phyloP scores from a whole-genome alignment of 768 basidiomycete species.

The Phanerochaete carnosa region DNA sequence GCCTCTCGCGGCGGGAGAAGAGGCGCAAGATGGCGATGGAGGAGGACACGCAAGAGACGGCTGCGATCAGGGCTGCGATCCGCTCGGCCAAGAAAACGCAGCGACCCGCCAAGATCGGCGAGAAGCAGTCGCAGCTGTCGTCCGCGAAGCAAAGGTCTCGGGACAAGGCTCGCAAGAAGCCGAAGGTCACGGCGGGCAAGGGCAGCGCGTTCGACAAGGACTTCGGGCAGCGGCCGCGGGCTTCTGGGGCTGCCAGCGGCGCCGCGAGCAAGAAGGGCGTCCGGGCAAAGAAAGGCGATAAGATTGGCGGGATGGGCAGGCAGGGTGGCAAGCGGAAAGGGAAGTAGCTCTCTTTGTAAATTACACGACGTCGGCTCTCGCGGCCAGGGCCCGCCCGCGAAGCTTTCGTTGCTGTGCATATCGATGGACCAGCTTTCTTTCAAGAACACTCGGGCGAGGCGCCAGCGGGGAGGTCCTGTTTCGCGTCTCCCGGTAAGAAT shows the following conservation, averaged over 20 bases:
- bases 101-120: slow-evolving; percentile 73
- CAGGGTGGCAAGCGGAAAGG: slow-evolving; percentile 42
- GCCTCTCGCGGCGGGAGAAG: slow-evolving; percentile 84
- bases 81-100: slow-evolving; percentile 82
- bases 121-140: slow-evolving; percentile 34
- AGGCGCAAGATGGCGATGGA: slow-evolving; percentile 85
- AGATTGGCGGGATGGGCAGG: slow-evolving; percentile 45
- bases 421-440: not conserved
- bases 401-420: not conserved
- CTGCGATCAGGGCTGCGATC: slow-evolving; percentile 67
- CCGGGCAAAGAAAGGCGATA: slow-evolving; percentile 61
- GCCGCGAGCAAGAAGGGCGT: slow-evolving; percentile 48
- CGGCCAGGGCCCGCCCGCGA: not conserved
- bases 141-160: slow-evolving; percentile 25
- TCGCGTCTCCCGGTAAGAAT: not conserved
- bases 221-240: slow-evolving; percentile 40
- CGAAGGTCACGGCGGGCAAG: slow-evolving; percentile 29
- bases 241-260: not conserved
- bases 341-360: not conserved
- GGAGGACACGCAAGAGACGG: slow-evolving; percentile 55
- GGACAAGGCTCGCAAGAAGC: slow-evolving; percentile 16
- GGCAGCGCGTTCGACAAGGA: slow-evolving; percentile 55
- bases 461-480: not conserved
- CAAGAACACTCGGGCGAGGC: not conserved
- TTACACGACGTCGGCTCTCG: not conserved